These are phyloP conservation scores for Zygosaccharomyces kombuchaensis DNA, from an alignment of 805 yeast genomes.

Conservation along the genomic window DNA sequence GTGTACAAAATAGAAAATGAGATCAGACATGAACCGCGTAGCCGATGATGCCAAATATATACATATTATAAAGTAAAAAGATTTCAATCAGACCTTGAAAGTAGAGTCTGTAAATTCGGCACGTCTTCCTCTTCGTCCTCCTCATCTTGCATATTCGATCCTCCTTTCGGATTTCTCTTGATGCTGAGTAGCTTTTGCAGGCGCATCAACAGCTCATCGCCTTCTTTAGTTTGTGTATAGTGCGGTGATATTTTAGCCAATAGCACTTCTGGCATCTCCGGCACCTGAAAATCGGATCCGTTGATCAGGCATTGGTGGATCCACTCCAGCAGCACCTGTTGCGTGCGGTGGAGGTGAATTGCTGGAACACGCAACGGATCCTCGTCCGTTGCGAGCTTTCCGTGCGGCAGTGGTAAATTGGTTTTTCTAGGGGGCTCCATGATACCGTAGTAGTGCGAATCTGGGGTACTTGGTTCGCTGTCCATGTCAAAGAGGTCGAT, in stretches of 20 bases:
- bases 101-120: constrained; percentile 23
- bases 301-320: constrained; percentile 21
- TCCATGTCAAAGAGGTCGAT: constrained; percentile 45
- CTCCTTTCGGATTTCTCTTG: constrained; percentile 10
- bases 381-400: not conserved
- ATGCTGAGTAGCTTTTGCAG: constrained; percentile 22
- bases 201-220: constrained; percentile 6
- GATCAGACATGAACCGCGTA: not conserved
- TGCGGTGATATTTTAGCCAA: constrained; percentile 19
- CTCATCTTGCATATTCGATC: constrained; percentile 7
- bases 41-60: not conserved
- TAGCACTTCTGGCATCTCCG: constrained; percentile 27
- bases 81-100: constrained; percentile 14
- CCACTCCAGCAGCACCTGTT: constrained; percentile 26
- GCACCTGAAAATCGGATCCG: constrained; percentile 24
- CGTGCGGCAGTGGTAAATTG: constrained; percentile 25
- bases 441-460: constrained; percentile 9
- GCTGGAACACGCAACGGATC: constrained; percentile 32
- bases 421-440: constrained; percentile 19
- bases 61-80: not conserved
- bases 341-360: constrained; percentile 29
- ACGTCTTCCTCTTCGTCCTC: constrained; percentile 13
- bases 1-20: not conserved
- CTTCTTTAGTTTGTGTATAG: constrained; percentile 4
- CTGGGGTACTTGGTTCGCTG: constrained; percentile 1